Percentiles rank a stretch among this genome's conserved stretches.
phyloP scores from a whole-genome alignment of 768 basidiomycete genomes.

The Leucocoprinus leucothites region DNA sequence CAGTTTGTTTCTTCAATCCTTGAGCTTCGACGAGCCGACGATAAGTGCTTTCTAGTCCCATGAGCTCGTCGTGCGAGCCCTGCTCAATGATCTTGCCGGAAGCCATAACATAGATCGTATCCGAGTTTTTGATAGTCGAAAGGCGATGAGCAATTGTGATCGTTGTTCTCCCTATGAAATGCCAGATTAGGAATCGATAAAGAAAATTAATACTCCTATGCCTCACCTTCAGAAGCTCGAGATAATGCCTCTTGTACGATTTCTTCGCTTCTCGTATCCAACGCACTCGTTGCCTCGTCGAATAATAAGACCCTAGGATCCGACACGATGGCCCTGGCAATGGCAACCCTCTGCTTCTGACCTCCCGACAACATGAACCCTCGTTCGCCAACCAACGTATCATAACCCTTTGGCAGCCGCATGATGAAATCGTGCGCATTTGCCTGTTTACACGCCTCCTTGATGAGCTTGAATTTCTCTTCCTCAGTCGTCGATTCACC shows the following conservation, averaged over 20 bases:
- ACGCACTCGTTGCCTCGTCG: slow-evolving; percentile 76
- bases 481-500: slow-evolving; percentile 45
- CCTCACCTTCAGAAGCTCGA: slow-evolving; percentile 58
- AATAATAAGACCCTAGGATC: slow-evolving; percentile 74
- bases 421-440: slow-evolving; percentile 77
- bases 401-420: slow-evolving; percentile 70
- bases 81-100: slow-evolving; percentile 70
- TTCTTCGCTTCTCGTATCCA: slow-evolving; percentile 76
- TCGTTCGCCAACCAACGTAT: slow-evolving; percentile 79
- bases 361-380: slow-evolving; percentile 75
- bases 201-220: slow-evolving; percentile 29
- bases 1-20: slow-evolving; percentile 32
- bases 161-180: slow-evolving; percentile 50
- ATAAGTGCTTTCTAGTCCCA: slow-evolving; percentile 56
- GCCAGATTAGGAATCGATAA: slow-evolving; percentile 29
- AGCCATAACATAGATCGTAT: slow-evolving; percentile 78
- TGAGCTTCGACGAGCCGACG: slow-evolving; percentile 66
- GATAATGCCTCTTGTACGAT: slow-evolving; percentile 81
- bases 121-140: slow-evolving; percentile 74
- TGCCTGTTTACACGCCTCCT: slow-evolving; percentile 74
- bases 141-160: slow-evolving; percentile 70
- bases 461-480: slow-evolving; percentile 64
- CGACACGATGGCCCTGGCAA: slow-evolving; percentile 77
- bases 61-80: slow-evolving; percentile 66
- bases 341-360: slow-evolving; percentile 78